Evolutionary conservation across 208 protist species (phyloP), one percentile per base, ranked within the genome.

Genomic region (Novymonas esmeraldas): DNA sequence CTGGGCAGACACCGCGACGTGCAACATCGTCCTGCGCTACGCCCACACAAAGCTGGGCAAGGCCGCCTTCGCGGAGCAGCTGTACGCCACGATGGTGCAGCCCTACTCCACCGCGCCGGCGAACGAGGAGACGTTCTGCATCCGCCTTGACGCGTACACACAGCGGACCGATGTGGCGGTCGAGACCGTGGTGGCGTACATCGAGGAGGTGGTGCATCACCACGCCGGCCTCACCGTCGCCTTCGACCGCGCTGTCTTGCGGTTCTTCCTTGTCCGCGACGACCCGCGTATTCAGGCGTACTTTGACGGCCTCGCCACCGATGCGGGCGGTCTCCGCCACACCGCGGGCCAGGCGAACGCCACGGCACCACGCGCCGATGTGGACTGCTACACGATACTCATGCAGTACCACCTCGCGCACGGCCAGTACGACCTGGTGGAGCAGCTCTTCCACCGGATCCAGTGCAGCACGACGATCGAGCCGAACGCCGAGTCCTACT

Each of bases 61-160:
- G 22, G 31, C 82, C 5, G 64, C 77, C 0, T 18, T 58, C 29
- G 46, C 55, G 2, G 70, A 76, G 9, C 20, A 56, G 16, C 26
- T 75, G 33, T 82, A 81, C 44, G 18, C 38, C 0, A 39, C 45
- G 3, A 65, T 76, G 50, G 44, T 61, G 9, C 62, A 76, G 24
- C 56, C 74, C 13, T 81, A 83, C 57, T 78, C 77, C 64, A 68
- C 77, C 11, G 76, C 85, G 1, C 61, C 61, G 14, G 73, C 90
- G 0, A 82, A 96, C 60, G 74, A 79, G 3, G 81, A 87, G 2
- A 95, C 86, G 14, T 95, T 93, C 69, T 83, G 76, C 44, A 69
- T 90, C 44, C 74, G 94, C 22, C 63, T 96, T 14, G 81, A 89
- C 7, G 34, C 82, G 6, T 84, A 67, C 55, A 61, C 64, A 2